Percentiles rank a stretch among this genome's conserved stretches.
Evolutionary conservation across 495 filamentous ascomycete species (phyloP).

Genomic region (Talaromyces wortmannii): DNA sequence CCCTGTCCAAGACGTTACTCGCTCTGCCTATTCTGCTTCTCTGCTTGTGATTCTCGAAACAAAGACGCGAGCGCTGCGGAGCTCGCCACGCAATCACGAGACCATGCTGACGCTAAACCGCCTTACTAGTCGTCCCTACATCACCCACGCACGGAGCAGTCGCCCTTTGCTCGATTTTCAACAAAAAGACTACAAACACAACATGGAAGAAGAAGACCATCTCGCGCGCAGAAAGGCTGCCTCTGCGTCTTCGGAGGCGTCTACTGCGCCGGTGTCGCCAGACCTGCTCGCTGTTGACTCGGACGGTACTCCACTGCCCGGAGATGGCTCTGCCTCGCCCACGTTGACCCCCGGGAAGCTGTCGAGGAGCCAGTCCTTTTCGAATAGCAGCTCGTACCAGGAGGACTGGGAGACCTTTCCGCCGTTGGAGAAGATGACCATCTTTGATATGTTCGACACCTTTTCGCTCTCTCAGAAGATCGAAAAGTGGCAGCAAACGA

Average conservation of each 20-base stretch:
- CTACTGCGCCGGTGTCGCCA: conserved; percentile 17
- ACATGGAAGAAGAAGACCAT: conserved; percentile 28
- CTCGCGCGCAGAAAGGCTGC: conserved; percentile 20
- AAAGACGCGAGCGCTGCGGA: not conserved
- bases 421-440: conserved; percentile 82
- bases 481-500: conserved; percentile 75
- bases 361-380: conserved; percentile 70
- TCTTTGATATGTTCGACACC: conserved; percentile 92
- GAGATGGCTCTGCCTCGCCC: conserved; percentile 25
- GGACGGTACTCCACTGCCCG: conserved; percentile 15
- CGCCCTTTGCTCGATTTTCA: conserved; percentile 38
- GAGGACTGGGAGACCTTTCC: conserved; percentile 87
- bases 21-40: not conserved
- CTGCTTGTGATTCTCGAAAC: not conserved
- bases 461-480: conserved; percentile 82
- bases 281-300: conserved; percentile 12
- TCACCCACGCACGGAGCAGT: conserved; percentile 26
- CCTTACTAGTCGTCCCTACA: conserved; percentile 35
- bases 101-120: conserved; percentile 37
- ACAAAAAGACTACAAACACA: conserved; percentile 28
- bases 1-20: not conserved
- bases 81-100: not conserved
- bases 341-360: conserved; percentile 31
- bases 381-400: conserved; percentile 68
- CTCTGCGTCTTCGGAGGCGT: conserved; percentile 10